Evolutionary conservation across 805 yeast genomes (phyloP), one percentile per base, ranked within the genome.

Genomic region (Ogataea methylovora): DNA sequence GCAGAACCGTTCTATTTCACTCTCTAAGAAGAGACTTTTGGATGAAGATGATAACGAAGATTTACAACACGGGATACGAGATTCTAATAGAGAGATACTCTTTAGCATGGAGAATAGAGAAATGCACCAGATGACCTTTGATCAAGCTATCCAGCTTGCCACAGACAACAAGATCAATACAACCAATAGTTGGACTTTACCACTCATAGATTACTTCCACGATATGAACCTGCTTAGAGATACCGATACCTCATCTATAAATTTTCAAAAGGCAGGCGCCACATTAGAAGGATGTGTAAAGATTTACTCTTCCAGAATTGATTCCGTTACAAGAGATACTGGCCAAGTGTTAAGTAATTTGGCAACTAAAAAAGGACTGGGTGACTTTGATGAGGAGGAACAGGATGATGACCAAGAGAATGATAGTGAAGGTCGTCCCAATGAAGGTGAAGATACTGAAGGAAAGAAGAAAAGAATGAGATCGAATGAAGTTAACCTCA

Each of bases 301-400:
- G 50, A 65, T 71, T 24, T 65, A 69, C 37, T 58, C 64, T 27
- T 66, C 69, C 36, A 47, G 76, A 38, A 69, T 71, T 11, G 77
- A 71, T 41, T 63, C 71, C 4, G 44, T 54, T 14, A 53, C 51
- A 1, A 42, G 33, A 37, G 55, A 34, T 49, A 53, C 48, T 33
- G 57, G 52, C 43, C 62, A 60, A 35, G 50, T 71, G 32, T 58
- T 87, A 24, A 81, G 84, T 56, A 94, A 95, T 4, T 58, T 84
- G 36, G 77, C 87, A 2, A 61, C 67, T 43, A 9, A 51, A 43
- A 5, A 51, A 5, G 51, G 42, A 13, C 48, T 48, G 5, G 49
- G 50, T 7, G 42, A 49, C 4, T 11, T n/a, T 15, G 18, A 15
- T n/a, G 28, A 14, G 8, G 28, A 26, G 8, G n/a, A 11, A 4